Percentiles rank a stretch among this genome's conserved stretches.
Conservation (phyloP, 1,139 yeast genomes). For the Kodamaea sp. region DNA sequence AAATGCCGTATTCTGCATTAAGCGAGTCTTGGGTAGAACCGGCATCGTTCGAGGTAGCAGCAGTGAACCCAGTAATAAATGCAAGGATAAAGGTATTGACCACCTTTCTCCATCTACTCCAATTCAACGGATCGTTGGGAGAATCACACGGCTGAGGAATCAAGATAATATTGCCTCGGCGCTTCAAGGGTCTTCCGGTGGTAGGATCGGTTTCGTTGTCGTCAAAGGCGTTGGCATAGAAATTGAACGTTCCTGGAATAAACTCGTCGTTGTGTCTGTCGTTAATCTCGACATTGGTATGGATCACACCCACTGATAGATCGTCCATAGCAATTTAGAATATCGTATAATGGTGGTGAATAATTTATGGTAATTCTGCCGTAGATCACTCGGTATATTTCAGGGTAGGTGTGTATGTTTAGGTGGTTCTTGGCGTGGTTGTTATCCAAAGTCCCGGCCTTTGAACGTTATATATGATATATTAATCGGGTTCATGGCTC, state of each 20-base stretch:
- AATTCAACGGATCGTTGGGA: slow-evolving; percentile 60
- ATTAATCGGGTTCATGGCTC: too few relatives aligned
- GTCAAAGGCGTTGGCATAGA: slow-evolving; percentile 18
- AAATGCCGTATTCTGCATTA: slow-evolving; percentile 30
- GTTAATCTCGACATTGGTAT: slow-evolving; percentile 15
- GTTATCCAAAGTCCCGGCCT: too few relatives aligned
- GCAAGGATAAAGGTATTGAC: slow-evolving; percentile 24
- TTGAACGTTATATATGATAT: too few relatives aligned
- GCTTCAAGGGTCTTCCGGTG: slow-evolving; percentile 11
- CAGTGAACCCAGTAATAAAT: slow-evolving; percentile 34
- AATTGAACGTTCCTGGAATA: slow-evolving; percentile 28
- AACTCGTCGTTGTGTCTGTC: slow-evolving; percentile 19
- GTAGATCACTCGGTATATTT: too few relatives aligned
- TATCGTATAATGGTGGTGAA: too few relatives aligned
- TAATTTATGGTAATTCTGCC: too few relatives aligned
- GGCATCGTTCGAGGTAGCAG: slow-evolving; percentile 40
- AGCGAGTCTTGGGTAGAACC: slow-evolving; percentile 39
- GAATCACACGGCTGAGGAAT: slow-evolving; percentile 61
- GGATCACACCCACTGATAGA: slow-evolving; percentile 6
- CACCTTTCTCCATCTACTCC: slow-evolving; percentile 30
- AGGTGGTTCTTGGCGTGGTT: too few relatives aligned
- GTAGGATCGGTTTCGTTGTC: slow-evolving; percentile 10
- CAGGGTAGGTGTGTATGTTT: too few relatives aligned
- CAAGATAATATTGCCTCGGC: slow-evolving; percentile 34
- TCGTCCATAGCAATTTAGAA: too few relatives aligned